Evolutionary conservation across 106 monocot genomes (phyloP).

Genomic region (Agapanthus africanus): DNA sequence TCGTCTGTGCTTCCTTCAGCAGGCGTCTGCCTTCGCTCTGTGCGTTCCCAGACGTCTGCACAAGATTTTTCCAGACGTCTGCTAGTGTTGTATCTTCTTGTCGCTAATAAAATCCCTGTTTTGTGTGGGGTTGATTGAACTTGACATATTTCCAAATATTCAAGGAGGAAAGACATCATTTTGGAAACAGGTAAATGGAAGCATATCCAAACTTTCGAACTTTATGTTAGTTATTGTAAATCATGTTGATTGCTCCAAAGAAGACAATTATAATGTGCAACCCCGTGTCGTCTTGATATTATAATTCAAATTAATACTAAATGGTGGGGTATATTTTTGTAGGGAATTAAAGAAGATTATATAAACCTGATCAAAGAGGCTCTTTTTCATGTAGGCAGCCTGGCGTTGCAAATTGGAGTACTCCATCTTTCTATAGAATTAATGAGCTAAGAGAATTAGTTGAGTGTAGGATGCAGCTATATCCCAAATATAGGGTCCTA

Average conservation of each 20-base stretch:
- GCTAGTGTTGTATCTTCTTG: too few relatives aligned
- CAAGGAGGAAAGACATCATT: background rate
- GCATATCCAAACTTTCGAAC: background rate
- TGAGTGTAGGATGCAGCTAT: background rate
- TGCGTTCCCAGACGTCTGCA: too few relatives aligned
- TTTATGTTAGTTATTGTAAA: background rate
- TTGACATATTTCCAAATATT: background rate
- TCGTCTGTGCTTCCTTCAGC: too few relatives aligned
- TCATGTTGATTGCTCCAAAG: background rate
- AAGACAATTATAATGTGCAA: background rate
- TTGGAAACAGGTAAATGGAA: background rate
- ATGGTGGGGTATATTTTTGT: background rate
- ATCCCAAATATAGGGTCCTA: background rate
- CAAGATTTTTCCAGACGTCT: too few relatives aligned
- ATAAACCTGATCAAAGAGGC: slow-evolving; percentile 85
- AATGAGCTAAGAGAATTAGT: background rate
- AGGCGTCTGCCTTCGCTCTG: too few relatives aligned
- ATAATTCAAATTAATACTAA: background rate
- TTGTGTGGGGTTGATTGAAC: background rate
- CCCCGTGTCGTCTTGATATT: background rate
- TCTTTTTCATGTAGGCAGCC: slow-evolving; percentile 58
- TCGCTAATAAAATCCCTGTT: background rate
- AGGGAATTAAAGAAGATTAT: slow-evolving; percentile 13
- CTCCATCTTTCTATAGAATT: slow-evolving; percentile 38
- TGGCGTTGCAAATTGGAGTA: slow-evolving; percentile 53